Evolutionary conservation across 1,284 basidiomycete species (phyloP), one percentile per base, ranked within the genome.

Genomic region (Vanrija humicola): DNA sequence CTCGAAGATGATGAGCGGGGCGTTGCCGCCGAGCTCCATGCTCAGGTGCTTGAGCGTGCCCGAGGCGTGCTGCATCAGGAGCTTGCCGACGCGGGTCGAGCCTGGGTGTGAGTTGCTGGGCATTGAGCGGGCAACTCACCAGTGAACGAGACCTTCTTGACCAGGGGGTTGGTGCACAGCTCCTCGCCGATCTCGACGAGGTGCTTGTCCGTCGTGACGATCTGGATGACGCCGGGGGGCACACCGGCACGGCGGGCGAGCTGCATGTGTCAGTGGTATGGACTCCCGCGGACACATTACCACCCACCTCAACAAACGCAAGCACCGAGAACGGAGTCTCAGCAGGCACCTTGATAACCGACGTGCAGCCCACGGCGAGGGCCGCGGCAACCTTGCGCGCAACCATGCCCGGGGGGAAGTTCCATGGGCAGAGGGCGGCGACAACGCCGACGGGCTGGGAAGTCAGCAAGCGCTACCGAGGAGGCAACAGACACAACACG

Each of bases 291-390:
- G n/a, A n/a, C n/a, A n/a, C 9, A 5, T 2, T 12, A 34, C 34
- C 34, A 34, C 12, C 52, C 54, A 34, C 34, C 34, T 34, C 34
- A 5, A 34, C 34, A 43, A 73, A 61, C 1, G 94, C 95, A n/a
- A 98, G 82, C 3, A 87, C 86, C 19, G 90, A 91, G 74, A 92
- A 92, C 0, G 95, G 95, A 0, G 95, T 93, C 77, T 98, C 95
- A 0, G 92, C 84, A 2, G 95, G 87, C 1, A 94, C 92, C 72
- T 98, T 98, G 75, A 97, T 86, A 54, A 98, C 93, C 3, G 86
- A 82, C 0, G 94, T 96, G 76, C 95, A 98, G 29, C 95, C 95
- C 23, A 92, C 93, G 8, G 92, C 89, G 10, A 98, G 83, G 0
- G 82, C 82, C 1, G 82, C 79, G 3, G 72, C 79, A 26, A 81